Percentiles rank a stretch among this genome's conserved stretches.
Evolutionary conservation across 1,284 basidiomycete species (phyloP).

Genomic region (Cutaneotrichosporon sp.): DNA sequence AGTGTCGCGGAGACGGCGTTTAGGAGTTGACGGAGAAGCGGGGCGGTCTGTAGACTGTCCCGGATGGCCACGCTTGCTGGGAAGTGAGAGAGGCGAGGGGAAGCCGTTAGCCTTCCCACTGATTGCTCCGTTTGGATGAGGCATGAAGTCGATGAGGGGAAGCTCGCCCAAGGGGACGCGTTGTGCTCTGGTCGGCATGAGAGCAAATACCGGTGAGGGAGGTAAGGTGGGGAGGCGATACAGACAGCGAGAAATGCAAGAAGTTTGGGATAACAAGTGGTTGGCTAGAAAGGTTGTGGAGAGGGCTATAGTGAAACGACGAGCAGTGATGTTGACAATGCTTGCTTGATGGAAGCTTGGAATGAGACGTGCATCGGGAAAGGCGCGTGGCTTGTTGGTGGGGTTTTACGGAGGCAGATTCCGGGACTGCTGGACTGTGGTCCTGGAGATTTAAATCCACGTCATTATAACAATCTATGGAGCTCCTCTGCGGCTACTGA

Average conservation of each 20-base stretch:
- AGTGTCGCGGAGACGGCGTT: background rate
- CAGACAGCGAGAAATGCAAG: background rate
- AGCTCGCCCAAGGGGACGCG: constrained; percentile 15
- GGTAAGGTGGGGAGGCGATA: too few species aligned
- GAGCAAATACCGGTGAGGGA: too few species aligned
- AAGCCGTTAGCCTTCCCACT: background rate
- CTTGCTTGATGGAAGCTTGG: too few species aligned
- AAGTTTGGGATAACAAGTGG: background rate
- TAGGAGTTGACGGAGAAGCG: constrained; percentile 2
- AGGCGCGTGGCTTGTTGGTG: too few species aligned
- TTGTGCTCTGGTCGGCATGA: background rate
- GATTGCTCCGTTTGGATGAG: constrained; percentile 1
- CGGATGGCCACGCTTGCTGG: constrained; percentile 14
- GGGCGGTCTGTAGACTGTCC: background rate
- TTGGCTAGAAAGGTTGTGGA: background rate
- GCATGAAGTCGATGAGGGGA: constrained; percentile 16
- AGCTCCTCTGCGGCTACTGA: too few species aligned
- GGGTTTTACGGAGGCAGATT: too few species aligned
- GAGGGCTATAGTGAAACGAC: background rate
- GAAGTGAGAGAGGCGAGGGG: constrained; percentile 16
- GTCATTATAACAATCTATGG: too few species aligned
- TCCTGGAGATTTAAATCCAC: too few species aligned
- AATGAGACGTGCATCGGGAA: too few species aligned
- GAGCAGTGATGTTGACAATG: background rate
- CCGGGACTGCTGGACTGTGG: too few species aligned